Evolutionary conservation across 2,329 filamentous ascomycete species (phyloP).

Genomic region (Arachnopeziza araneosa): DNA sequence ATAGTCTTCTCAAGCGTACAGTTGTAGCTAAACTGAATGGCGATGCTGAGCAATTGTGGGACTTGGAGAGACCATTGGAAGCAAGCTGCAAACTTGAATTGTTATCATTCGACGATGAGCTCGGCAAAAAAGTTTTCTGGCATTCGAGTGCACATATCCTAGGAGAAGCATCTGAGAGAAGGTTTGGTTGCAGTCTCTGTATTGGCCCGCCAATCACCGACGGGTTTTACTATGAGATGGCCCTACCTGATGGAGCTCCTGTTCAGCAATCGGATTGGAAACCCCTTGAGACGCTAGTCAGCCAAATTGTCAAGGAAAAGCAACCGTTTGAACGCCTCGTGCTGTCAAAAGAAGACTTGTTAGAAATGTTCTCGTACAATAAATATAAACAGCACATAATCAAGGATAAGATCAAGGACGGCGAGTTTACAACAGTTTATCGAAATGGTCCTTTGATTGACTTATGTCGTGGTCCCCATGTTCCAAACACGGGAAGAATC

Average conservation of each 20-base stretch:
- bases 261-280: constrained; percentile 78
- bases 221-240: constrained; percentile 98
- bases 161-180: constrained; percentile 87
- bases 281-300: constrained; percentile 73
- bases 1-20: constrained; percentile 77
- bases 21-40: constrained; percentile 84
- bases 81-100: constrained; percentile 79
- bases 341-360: constrained; percentile 82
- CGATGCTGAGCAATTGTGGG: constrained; percentile 69
- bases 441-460: constrained; percentile 88
- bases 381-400: constrained; percentile 99
- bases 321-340: constrained; percentile 88
- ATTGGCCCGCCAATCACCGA: constrained; percentile 89
- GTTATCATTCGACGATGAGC: constrained; percentile 67
- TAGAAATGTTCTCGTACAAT: constrained; percentile 97
- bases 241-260: constrained; percentile 61
- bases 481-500: constrained; percentile 87
- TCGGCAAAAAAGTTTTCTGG: constrained; percentile 93
- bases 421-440: constrained; percentile 90
- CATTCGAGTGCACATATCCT: constrained; percentile 93
- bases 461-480: constrained; percentile 90
- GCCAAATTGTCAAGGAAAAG: constrained; percentile 90
- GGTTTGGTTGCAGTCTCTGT: constrained; percentile 87
- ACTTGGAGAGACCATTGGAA: constrained; percentile 85
- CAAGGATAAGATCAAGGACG: constrained; percentile 82